Base-by-base conservation (phyloP, 2,329 filamentous ascomycete species). In the Cytospora paraplurivora region DNA sequence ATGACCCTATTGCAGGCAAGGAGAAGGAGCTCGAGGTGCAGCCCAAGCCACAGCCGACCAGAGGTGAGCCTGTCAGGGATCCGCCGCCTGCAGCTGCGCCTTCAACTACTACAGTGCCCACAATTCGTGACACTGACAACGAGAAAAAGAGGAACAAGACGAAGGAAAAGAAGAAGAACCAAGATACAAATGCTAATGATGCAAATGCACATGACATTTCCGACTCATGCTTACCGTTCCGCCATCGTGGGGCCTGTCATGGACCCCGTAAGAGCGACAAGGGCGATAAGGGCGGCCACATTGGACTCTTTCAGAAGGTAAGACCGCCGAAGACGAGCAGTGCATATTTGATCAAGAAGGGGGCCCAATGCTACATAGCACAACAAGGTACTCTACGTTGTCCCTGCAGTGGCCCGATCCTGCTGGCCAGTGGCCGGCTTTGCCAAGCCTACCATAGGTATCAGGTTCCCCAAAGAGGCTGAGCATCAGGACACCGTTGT, bases 391-490 rank as follows among this genome's bases (percentile, higher is more conserved):
- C 27, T 37, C 7, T 7, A 7, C 3, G 33, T 15, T 4, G 47
- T 34, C 19, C 38, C 47, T 27, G 57, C 27, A 49, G 32, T 38
- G 38, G 38, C 32, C 50, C 52, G 37, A 55, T 61, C 51, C 59
- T 55, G 49, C 35, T 7, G 51, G 59, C 59, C 59, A 61, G 38
- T 15, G 57, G 49, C 35, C 44, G 27, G 15, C 21, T 53, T 35
- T 35, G 32, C 51, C 38, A 38, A 35, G 44, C 38, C 49, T 38
- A 35, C 34, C 59, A 49, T 15, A 33, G 38, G 38, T 61, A 51
- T 61, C 59, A 61, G 59, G 59, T 61, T 44, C 27, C 49, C 51
- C 10, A 61, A 13, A 19, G 51, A 44, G 59, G 59, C 59, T 61
- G 59, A 55, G 59, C 19, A 55, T 54, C 50, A 49, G 27, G 27